Evolutionary conservation across 257 asterid species (phyloP), one percentile per base, ranked within the genome.

Genomic region (Solanum rostratum): DNA sequence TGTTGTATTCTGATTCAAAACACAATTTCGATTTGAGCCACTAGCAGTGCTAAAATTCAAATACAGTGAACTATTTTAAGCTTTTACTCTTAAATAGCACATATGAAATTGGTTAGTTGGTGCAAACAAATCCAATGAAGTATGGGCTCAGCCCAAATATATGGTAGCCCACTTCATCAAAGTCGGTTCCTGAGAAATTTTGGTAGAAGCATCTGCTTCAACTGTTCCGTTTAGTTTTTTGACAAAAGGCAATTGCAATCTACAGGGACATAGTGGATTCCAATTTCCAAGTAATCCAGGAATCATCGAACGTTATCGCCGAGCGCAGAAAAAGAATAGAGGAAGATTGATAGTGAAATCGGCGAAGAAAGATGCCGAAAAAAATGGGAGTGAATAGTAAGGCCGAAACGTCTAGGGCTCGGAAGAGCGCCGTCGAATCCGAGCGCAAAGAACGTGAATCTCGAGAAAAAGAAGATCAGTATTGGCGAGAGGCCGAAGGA

Each of bases 401-500:
- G 87, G 91, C 99, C 84, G 99, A 94, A 84, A 97, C 87, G 69
- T 95, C 99, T 82, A 93, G 98, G 95, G 98, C 97, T 43, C 90
- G 98, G 14, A 90, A 88, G 83, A 87, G 80, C 90, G 97, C 97
- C 81, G 84, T 87, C 52, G 97, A 95, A 37, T 49, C 98, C 54
- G 98, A 97, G 10, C 98, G 98, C 27, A 94, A 94, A 80, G 96
- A 91, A 11, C 98, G 95, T 37, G 99, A 93, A 50, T 33, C 92
- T 53, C 91, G 89, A 33, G 93, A 93, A 10, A 96, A 96, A 73
- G 99, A 96, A 86, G 99, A 96, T 0, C 92, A 90, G 85, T 96
- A 92, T 92, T 96, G 99, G 99, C 96, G 93, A 55, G 97, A 93
- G 85, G 98, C 98, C 65, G 98, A 95, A 89, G 99, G 97, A n/a